phyloP scores from a whole-genome alignment of 345 rosid genomes.

The Citrus cavaleriei region DNA sequence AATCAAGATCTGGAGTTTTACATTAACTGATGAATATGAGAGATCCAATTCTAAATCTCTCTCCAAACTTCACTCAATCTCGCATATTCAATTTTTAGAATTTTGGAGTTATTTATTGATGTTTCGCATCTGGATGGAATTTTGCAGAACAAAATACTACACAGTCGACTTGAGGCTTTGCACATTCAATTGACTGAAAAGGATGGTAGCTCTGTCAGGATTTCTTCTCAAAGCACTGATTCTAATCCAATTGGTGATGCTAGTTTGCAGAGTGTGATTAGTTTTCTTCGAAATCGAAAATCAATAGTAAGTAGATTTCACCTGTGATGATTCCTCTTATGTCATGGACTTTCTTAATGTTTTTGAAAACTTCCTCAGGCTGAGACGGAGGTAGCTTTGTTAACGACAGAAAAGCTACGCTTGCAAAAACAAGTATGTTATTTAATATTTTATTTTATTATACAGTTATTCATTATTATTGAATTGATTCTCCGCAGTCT shows the following conservation, averaged over 20 bases:
- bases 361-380: slow-evolving; percentile 42
- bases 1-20: neutral
- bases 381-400: slow-evolving; percentile 85
- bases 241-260: slow-evolving; percentile 47
- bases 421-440: slow-evolving; percentile 78
- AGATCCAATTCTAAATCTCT: neutral
- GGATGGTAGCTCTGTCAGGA: slow-evolving; percentile 51
- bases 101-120: neutral
- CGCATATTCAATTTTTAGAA: neutral
- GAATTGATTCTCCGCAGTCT: neutral
- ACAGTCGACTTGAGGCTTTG: slow-evolving; percentile 76
- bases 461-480: neutral
- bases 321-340: neutral
- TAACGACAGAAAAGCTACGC: slow-evolving; percentile 87
- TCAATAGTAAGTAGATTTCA: slow-evolving; percentile 62
- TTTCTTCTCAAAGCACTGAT: slow-evolving; percentile 34
- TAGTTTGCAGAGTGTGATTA: slow-evolving; percentile 81
- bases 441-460: neutral
- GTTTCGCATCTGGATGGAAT: neutral
- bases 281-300: slow-evolving; percentile 77
- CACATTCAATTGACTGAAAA: slow-evolving; percentile 79
- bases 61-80: neutral
- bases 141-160: slow-evolving; percentile 69
- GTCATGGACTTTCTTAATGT: slow-evolving; percentile 12
- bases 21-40: neutral